Base-by-base conservation (phyloP, 2,329 filamentous ascomycete species). In the Diplodia mutila region DNA sequence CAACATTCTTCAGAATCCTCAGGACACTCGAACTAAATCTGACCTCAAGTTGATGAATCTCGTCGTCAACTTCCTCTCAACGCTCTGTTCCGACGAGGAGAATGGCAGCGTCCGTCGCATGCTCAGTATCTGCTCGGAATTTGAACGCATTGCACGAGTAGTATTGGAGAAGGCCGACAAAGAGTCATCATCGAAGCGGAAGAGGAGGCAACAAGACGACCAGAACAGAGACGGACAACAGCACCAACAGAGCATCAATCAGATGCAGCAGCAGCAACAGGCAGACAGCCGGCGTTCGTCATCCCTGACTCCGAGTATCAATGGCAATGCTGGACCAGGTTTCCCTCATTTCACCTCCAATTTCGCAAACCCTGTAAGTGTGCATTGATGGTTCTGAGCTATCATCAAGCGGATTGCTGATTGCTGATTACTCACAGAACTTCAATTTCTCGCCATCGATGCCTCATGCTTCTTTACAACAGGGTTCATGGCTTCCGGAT, bases 1-100 rank as follows among this genome's bases (percentile, higher is more conserved):
- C 68, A 97, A 98, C 74, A 96, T 98, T 55, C 81, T 99, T 0
- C 95, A 99, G 77, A 98, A 98, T 73, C 95, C 95, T 0, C 88
- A 94, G 68, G 95, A 99, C 75, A 89, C 91, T 1, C 87, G 93
- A 54, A 94, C 94, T 51, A 89, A 93, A 66, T 93, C 93, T 0
- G 95, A 99, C 77, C 89, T 95, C 18, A 91, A 91, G 71, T 81
- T 98, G 23, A 97, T 99, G 93, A 93, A 90, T 72, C 85, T 94
- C 8, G 95, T 99, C 0, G 94, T 98, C 66, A 93, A 89, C 52
- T 99, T 98, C 79, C 81, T 99, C 39, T 93, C 91, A 3, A 94
- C 92, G 79, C 85, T 99, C 14, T 91, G 91, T n/a, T 87, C 91
- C 42, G 94, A 98, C 73, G 92, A 94, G 70, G 91, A 93, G 67